These are phyloP conservation scores for Metschnikowia baotianmanensis DNA, from an alignment of 805 yeast species.

Conservation along the genomic window DNA sequence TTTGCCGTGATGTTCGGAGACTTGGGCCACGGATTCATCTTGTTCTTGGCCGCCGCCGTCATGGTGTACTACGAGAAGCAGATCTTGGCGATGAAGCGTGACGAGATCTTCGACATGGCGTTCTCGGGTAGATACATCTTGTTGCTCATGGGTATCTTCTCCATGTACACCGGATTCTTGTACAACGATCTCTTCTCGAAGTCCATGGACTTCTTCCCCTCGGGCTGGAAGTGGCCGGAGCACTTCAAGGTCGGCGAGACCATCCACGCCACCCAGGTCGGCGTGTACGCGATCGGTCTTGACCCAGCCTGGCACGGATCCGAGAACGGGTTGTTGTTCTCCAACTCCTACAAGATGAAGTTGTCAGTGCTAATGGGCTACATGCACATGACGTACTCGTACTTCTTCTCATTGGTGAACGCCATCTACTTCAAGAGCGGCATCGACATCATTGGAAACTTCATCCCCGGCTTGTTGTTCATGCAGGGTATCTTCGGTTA, in stretches of 20 bases:
- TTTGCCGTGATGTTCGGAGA: slow-evolving; percentile 99
- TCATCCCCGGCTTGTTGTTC: slow-evolving; percentile 88
- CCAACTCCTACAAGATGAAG: slow-evolving; percentile 97
- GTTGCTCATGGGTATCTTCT: slow-evolving; percentile 88
- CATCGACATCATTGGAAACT: slow-evolving; percentile 88
- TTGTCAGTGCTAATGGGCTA: slow-evolving; percentile 93
- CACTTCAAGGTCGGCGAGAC: slow-evolving; percentile 66
- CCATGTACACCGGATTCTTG: slow-evolving; percentile 91
- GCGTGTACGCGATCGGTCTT: slow-evolving; percentile 79
- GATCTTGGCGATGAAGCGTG: slow-evolving; percentile 68
- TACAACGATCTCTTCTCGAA: slow-evolving; percentile 93
- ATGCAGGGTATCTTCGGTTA: slow-evolving; percentile 98
- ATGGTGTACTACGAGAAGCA: slow-evolving; percentile 73
- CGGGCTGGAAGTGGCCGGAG: slow-evolving; percentile 95
- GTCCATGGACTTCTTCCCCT: slow-evolving; percentile 80
- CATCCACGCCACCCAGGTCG: slow-evolving; percentile 61
- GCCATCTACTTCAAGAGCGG: slow-evolving; percentile 62
- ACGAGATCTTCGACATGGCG: slow-evolving; percentile 97
- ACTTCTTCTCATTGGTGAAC: slow-evolving; percentile 80
- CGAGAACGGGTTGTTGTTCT: slow-evolving; percentile 83
- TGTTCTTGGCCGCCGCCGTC: slow-evolving; percentile 67
- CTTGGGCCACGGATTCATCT: slow-evolving; percentile 89
- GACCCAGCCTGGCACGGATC: slow-evolving; percentile 98
- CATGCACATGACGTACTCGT: slow-evolving; percentile 90
- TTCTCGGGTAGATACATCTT: slow-evolving; percentile 88